Percentiles rank a stretch among this genome's conserved stretches.
Evolutionary conservation across 345 rosid species (phyloP).

Genomic region (Heritiera fomes): DNA sequence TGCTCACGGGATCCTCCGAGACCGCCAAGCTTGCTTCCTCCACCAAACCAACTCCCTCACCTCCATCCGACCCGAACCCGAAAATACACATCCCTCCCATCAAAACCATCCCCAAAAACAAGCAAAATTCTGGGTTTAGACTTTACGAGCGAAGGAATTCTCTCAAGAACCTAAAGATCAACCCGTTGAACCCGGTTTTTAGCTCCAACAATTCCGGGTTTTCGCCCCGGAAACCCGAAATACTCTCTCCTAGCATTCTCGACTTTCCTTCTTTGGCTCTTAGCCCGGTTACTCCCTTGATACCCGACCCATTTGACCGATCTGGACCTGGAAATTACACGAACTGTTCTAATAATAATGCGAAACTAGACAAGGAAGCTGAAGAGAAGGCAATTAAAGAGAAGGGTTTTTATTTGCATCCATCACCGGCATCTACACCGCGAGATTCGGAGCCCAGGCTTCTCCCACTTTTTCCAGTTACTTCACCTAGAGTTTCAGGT

Average conservation of each 20-base stretch:
- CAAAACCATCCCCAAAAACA: conserved; percentile 74
- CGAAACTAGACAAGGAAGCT: conserved; percentile 33
- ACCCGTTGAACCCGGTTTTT: conserved; percentile 62
- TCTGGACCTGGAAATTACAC: conserved; percentile 46
- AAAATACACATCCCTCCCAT: conserved; percentile 85
- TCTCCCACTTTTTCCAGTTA: conserved; percentile 84
- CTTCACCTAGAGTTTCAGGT: conserved; percentile 82
- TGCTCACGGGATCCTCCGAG: conserved; percentile 92
- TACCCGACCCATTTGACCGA: conserved; percentile 87
- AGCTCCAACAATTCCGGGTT: conserved; percentile 50
- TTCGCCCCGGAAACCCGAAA: conserved; percentile 76
- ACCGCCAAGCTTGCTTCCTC: conserved; percentile 40
- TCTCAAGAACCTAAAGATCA: conserved; percentile 81
- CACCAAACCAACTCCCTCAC: conserved; percentile 29
- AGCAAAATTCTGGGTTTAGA: conserved; percentile 74
- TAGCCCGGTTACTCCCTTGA: conserved; percentile 94
- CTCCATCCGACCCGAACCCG: conserved; percentile 46
- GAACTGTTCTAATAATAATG: conserved; percentile 22
- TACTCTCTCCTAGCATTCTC: conserved; percentile 90
- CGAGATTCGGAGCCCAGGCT: conserved; percentile 75
- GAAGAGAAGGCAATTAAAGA: conserved; percentile 89
- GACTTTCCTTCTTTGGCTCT: conserved; percentile 83
- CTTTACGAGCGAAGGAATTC: conserved; percentile 95
- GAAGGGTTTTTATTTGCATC: conserved; percentile 85
- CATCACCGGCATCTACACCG: conserved; percentile 83